phyloP scores from a whole-genome alignment of 306 rosid species.

The Trifolium repens region DNA sequence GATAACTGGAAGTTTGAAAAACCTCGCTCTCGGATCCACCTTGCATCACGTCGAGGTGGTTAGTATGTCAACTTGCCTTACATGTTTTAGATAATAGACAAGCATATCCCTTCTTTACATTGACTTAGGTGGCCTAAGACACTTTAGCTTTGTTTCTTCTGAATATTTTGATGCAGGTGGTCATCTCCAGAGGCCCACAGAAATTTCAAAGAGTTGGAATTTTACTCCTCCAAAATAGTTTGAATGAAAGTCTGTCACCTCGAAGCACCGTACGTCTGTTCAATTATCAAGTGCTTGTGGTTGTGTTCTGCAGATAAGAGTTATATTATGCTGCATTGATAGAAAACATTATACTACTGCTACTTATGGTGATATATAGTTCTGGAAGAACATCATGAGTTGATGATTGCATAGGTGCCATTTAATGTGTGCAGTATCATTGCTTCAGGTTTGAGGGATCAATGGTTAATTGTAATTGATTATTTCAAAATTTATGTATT shows the following conservation, averaged over 20 bases:
- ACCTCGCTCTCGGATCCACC: slow-evolving; percentile 84
- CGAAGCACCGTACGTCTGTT: slow-evolving; percentile 22
- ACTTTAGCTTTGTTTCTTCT: slow-evolving; percentile 28
- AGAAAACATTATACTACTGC: slow-evolving; percentile 3
- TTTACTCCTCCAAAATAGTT: slow-evolving; percentile 52
- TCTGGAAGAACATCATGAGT: slow-evolving; percentile 27
- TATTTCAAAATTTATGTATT: slow-evolving; percentile 18
- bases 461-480: slow-evolving; percentile 4
- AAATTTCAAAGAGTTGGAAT: slow-evolving; percentile 59
- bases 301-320: slow-evolving; percentile 28
- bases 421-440: slow-evolving; percentile 18
- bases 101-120: background rate
- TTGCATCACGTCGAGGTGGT: slow-evolving; percentile 71
- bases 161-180: slow-evolving; percentile 59
- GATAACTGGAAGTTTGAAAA: slow-evolving; percentile 98
- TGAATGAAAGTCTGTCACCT: slow-evolving; percentile 5
- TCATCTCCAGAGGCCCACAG: slow-evolving; percentile 55
- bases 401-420: background rate
- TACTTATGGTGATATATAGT: slow-evolving; percentile 23
- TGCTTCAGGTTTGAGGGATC: slow-evolving; percentile 35
- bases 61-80: slow-evolving; percentile 29
- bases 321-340: slow-evolving; percentile 16
- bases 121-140: background rate
- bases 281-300: slow-evolving; percentile 36
- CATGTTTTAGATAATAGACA: background rate